phyloP scores from a whole-genome alignment of 2,329 filamentous ascomycete species.

The Pseudopyricularia javanii region DNA sequence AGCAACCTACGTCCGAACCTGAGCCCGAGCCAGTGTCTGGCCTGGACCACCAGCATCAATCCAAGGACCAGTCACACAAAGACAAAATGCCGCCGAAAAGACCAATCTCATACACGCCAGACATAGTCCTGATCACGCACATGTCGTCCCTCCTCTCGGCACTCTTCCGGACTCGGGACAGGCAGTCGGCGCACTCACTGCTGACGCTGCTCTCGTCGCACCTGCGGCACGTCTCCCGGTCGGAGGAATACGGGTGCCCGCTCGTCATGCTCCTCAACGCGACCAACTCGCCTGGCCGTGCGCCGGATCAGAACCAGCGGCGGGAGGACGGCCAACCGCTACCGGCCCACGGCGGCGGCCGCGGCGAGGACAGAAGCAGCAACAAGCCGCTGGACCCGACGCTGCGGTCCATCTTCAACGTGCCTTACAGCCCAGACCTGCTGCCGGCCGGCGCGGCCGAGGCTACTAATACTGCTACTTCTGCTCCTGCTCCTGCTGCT shows the following conservation, averaged over 20 bases:
- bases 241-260: slow-evolving; percentile 21
- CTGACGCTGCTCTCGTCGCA: slow-evolving; percentile 34
- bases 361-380: slow-evolving; percentile 2
- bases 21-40: not conserved
- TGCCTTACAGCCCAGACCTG: slow-evolving; percentile 9
- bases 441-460: slow-evolving; percentile 4
- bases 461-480: not conserved
- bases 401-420: slow-evolving; percentile 36
- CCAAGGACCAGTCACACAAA: not conserved
- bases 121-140: slow-evolving; percentile 43
- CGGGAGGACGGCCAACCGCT: not conserved
- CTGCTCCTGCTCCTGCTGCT: not conserved
- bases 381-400: slow-evolving; percentile 24
- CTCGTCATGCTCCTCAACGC: slow-evolving; percentile 45
- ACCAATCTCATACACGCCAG: slow-evolving; percentile 15
- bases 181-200: slow-evolving; percentile 30
- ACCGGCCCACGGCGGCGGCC: slow-evolving; percentile 1
- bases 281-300: slow-evolving; percentile 18
- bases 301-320: not conserved
- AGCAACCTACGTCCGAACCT: not conserved
- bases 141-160: slow-evolving; percentile 36
- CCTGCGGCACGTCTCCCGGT: slow-evolving; percentile 31
- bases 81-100: slow-evolving; percentile 2
- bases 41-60: not conserved
- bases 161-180: slow-evolving; percentile 37